These are phyloP conservation scores for Picea sitchensis DNA, from an alignment of 75 land plant species.

Conservation along the genomic window DNA sequence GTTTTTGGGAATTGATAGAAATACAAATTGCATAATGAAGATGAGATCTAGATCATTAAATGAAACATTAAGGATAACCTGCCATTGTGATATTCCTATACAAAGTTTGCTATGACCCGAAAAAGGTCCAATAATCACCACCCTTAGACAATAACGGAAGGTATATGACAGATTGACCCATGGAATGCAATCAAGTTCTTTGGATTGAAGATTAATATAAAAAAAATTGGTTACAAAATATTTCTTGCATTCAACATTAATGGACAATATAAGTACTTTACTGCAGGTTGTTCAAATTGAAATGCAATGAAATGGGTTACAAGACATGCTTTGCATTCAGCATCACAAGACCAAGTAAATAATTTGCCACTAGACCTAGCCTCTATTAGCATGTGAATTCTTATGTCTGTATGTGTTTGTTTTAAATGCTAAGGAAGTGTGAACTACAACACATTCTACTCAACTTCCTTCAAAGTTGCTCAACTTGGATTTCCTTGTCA, in stretches of 20 bases:
- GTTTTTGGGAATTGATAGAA: not conserved
- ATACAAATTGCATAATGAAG: not conserved
- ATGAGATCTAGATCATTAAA: not conserved
- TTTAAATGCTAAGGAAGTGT: not conserved
- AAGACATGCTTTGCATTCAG: slow-evolving; percentile 6
- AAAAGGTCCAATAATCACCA: not conserved
- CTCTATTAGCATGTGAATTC: not conserved
- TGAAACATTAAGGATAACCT: not conserved
- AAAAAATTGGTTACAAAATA: not conserved
- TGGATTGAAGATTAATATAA: not conserved
- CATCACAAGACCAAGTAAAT: not conserved
- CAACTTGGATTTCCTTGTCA: not conserved
- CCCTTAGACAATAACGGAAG: not conserved
- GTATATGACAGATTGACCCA: not conserved
- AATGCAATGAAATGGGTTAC: not conserved
- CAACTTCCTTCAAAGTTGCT: not conserved
- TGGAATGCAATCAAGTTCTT: not conserved
- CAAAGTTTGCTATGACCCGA: not conserved
- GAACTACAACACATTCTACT: not conserved
- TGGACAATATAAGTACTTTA: not conserved
- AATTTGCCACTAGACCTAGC: not conserved
- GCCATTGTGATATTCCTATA: not conserved
- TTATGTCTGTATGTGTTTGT: not conserved
- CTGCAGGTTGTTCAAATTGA: not conserved
- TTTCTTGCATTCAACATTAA: not conserved